A percentile compares a stretch with the other conserved stretches of the same genome.
Evolutionary conservation across 768 basidiomycete genomes (phyloP).

Genomic region (Naganishia kalamii): DNA sequence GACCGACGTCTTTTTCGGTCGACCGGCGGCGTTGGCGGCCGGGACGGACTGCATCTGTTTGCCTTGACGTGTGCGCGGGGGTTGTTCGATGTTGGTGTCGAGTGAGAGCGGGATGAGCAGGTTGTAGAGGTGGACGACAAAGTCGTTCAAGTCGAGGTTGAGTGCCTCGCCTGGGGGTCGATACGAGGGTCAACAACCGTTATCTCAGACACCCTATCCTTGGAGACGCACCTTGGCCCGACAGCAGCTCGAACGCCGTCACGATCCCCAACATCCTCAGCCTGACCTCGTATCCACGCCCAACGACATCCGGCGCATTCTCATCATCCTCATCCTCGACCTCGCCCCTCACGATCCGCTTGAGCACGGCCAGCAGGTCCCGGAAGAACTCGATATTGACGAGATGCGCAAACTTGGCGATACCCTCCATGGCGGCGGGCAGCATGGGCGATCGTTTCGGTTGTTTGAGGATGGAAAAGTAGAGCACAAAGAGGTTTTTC

Average conservation of each 20-base stretch:
- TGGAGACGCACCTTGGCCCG: constrained; percentile 73
- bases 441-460: constrained; percentile 67
- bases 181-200: constrained; percentile 3
- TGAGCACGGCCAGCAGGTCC: constrained; percentile 81
- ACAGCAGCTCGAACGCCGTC: constrained; percentile 93
- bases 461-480: constrained; percentile 90
- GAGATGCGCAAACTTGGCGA: constrained; percentile 87
- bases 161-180: constrained; percentile 75
- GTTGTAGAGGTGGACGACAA: constrained; percentile 73
- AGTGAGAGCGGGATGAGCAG: constrained; percentile 70
- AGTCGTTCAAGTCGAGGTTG: constrained; percentile 87
- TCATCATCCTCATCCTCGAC: constrained; percentile 46
- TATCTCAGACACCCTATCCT: constrained; percentile 20
- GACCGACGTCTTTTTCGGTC: constrained; percentile 28
- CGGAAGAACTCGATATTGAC: constrained; percentile 99
- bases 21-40: constrained; percentile 19
- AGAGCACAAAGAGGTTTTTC: constrained; percentile 91
- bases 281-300: constrained; percentile 49
- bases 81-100: constrained; percentile 59
- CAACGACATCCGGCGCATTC: constrained; percentile 27
- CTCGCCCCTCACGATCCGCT: constrained; percentile 61
- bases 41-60: constrained; percentile 24
- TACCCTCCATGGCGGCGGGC: constrained; percentile 80
- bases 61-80: constrained; percentile 42
- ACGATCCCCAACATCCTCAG: constrained; percentile 71